Percentiles rank a stretch among this genome's conserved stretches.
Conservation (phyloP, 2,329 filamentous ascomycete species). For the Anthostomella pinea region DNA sequence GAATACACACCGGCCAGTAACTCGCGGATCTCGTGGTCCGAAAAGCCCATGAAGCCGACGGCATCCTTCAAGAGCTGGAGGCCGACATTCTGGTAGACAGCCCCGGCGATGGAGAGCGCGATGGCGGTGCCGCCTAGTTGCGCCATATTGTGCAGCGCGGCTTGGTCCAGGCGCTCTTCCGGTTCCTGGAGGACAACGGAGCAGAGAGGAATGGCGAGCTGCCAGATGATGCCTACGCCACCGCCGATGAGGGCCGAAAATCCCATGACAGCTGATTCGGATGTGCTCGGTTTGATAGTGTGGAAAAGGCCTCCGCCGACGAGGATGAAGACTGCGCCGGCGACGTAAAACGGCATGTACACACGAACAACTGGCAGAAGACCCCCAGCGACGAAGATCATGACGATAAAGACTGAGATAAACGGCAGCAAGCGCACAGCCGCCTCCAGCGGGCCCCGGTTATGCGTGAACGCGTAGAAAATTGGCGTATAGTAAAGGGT, state of each 20-base stretch:
- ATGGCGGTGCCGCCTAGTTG: conserved; percentile 31
- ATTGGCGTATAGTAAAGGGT: conserved; percentile 50
- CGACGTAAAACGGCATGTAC: conserved; percentile 35
- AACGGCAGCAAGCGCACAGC: conserved; percentile 40
- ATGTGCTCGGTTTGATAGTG: conserved; percentile 23
- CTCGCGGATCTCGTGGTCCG: conserved; percentile 25
- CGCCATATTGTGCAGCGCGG: conserved; percentile 34
- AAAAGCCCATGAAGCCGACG: conserved; percentile 16
- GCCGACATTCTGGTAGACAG: conserved; percentile 33
- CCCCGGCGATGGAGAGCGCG: conserved; percentile 27
- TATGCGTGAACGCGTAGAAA: conserved; percentile 47
- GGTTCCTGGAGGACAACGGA: conserved; percentile 24
- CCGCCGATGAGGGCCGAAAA: conserved; percentile 31
- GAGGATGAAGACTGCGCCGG: conserved; percentile 26
- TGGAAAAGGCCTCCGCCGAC: conserved; percentile 26
- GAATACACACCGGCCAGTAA: conserved; percentile 29
- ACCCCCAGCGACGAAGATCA: conserved; percentile 28
- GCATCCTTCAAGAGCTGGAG: conserved; percentile 19
- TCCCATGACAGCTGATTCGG: conserved; percentile 30
- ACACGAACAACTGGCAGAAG: conserved; percentile 36
- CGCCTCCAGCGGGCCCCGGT: conserved; percentile 38
- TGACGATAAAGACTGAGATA: conserved; percentile 18
- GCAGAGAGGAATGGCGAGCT: conserved; percentile 30
- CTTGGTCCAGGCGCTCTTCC: conserved; percentile 28
- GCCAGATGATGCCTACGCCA: conserved; percentile 32